Percentiles rank a stretch among this genome's conserved stretches.
Evolutionary conservation across 2,329 filamentous ascomycete genomes (phyloP).

Genomic region (Aspergillus thermomutatus): DNA sequence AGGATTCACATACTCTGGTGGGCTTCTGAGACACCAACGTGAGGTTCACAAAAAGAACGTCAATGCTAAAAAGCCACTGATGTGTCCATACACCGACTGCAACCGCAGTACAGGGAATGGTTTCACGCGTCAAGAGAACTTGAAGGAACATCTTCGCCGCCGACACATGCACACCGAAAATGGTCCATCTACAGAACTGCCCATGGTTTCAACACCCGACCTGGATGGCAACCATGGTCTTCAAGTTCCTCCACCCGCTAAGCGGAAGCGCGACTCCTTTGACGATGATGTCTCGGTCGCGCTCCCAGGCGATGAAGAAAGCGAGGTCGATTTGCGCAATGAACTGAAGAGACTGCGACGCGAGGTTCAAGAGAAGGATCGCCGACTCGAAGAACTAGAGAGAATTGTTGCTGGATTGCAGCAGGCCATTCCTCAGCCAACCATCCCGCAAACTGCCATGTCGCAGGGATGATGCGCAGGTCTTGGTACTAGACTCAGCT

Average conservation of each 20-base stretch:
- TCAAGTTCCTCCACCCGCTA: constrained; percentile 25
- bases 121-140: constrained; percentile 89
- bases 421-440: constrained; percentile 35
- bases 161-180: constrained; percentile 64
- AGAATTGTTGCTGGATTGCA: constrained; percentile 36
- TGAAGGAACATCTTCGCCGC: constrained; percentile 87
- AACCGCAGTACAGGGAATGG: constrained; percentile 85
- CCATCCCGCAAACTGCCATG: constrained; percentile 29
- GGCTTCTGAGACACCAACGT: constrained; percentile 82
- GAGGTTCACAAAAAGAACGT: constrained; percentile 91
- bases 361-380: constrained; percentile 59
- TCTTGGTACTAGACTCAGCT: not conserved
- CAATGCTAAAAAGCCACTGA: constrained; percentile 79
- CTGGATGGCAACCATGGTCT: constrained; percentile 30
- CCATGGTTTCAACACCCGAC: constrained; percentile 29
- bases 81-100: constrained; percentile 82
- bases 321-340: constrained; percentile 51
- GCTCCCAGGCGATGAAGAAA: constrained; percentile 37
- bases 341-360: constrained; percentile 65
- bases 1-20: constrained; percentile 93
- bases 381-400: constrained; percentile 42
- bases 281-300: constrained; percentile 22
- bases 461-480: constrained; percentile 12
- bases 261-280: constrained; percentile 35
- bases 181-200: constrained; percentile 24